phyloP scores from a whole-genome alignment of 2,329 filamentous ascomycete species.

The Ophiosphaerella korrae region DNA sequence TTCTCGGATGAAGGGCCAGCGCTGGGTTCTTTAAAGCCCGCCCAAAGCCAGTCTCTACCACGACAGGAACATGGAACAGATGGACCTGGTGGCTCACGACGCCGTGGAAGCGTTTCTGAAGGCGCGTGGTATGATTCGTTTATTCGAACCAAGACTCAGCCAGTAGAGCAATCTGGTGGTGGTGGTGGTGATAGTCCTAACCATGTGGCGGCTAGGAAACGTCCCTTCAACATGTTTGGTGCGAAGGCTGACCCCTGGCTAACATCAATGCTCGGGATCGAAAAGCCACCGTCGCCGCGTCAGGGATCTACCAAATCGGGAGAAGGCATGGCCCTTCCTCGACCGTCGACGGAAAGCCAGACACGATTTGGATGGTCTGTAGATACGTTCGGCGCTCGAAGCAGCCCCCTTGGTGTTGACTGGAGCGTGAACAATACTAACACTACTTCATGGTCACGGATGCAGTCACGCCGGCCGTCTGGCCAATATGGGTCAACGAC shows the following conservation, averaged over 20 bases:
- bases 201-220: constrained; percentile 50
- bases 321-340: constrained; percentile 40
- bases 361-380: constrained; percentile 46
- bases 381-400: constrained; percentile 47
- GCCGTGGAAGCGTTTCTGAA: constrained; percentile 61
- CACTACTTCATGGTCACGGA: constrained; percentile 69
- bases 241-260: constrained; percentile 59
- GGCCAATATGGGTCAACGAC: constrained; percentile 76
- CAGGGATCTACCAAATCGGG: constrained; percentile 70
- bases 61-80: constrained; percentile 58
- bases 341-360: constrained; percentile 47
- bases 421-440: constrained; percentile 45
- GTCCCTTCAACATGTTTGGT: constrained; percentile 57
- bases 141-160: constrained; percentile 47
- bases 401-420: constrained; percentile 50
- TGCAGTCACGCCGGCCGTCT: constrained; percentile 79
- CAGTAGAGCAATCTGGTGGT: constrained; percentile 37
- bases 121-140: constrained; percentile 61
- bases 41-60: constrained; percentile 80
- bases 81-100: constrained; percentile 54
- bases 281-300: constrained; percentile 59
- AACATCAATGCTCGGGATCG: constrained; percentile 47
- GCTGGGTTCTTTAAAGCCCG: constrained; percentile 70
- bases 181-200: no score
- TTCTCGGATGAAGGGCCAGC: constrained; percentile 65